Conservation (phyloP, 1,139 yeast species). For the Zygosaccharomyces pseudobailii region DNA sequence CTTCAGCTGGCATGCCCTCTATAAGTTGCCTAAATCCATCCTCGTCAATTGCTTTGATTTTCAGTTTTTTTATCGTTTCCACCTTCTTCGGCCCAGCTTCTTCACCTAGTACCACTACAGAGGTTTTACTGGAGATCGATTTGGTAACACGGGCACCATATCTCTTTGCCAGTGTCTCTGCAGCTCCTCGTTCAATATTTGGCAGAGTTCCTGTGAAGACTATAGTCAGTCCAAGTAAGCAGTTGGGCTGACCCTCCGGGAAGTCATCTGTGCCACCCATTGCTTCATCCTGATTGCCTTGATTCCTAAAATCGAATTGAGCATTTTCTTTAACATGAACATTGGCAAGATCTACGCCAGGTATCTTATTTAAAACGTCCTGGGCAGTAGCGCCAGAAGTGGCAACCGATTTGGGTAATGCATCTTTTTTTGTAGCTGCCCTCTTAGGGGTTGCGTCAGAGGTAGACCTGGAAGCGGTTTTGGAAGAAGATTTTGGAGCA, state of each 20-base stretch:
- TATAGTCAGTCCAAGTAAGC: conserved; percentile 80
- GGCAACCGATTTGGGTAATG: not conserved
- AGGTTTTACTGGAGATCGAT: conserved; percentile 79
- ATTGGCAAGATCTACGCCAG: conserved; percentile 30
- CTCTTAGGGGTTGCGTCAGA: not conserved
- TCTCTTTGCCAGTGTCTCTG: conserved; percentile 69
- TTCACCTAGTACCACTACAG: conserved; percentile 84
- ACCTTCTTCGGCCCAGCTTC: conserved; percentile 98
- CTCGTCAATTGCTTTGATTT: conserved; percentile 79
- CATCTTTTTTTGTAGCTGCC: not conserved
- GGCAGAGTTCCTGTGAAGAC: conserved; percentile 93
- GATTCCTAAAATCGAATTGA: conserved; percentile 25
- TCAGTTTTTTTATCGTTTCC: conserved; percentile 65
- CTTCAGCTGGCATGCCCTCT: conserved; percentile 81
- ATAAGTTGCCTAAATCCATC: conserved; percentile 77
- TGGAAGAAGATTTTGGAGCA: not conserved
- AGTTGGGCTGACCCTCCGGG: conserved; percentile 77
- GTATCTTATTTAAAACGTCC: conserved; percentile 30
- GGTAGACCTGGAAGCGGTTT: not conserved
- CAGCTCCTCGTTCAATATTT: conserved; percentile 66
- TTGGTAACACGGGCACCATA: conserved; percentile 95
- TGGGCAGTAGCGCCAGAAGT: conserved; percentile 21
- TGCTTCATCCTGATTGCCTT: conserved; percentile 8
- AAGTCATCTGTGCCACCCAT: conserved; percentile 18
- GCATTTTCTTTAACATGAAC: conserved; percentile 32